These are phyloP conservation scores for Suhomyces anneliseae DNA, from an alignment of 1,139 yeast genomes.

Conservation along the genomic window DNA sequence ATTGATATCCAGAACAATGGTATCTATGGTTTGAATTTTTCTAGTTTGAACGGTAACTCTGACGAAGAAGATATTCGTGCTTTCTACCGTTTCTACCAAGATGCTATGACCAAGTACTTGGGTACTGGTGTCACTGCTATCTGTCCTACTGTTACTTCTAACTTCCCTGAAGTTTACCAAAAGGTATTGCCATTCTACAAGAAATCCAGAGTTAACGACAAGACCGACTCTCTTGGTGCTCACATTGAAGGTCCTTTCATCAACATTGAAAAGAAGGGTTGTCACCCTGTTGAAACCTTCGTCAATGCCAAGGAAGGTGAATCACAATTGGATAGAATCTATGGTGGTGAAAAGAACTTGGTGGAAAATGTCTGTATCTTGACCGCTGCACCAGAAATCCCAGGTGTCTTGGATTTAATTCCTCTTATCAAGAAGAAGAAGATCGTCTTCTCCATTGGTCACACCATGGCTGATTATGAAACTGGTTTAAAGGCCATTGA, in stretches of 20 bases:
- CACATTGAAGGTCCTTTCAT: slow-evolving; percentile 68
- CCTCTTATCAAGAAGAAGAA: slow-evolving; percentile 37
- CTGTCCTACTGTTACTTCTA: slow-evolving; percentile 64
- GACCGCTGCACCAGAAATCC: slow-evolving; percentile 65
- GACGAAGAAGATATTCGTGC: slow-evolving; percentile 33
- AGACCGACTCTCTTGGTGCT: slow-evolving; percentile 60
- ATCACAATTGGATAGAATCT: slow-evolving; percentile 40
- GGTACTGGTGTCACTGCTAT: slow-evolving; percentile 58
- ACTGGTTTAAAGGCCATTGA: slow-evolving; percentile 52
- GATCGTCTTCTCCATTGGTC: slow-evolving; percentile 57
- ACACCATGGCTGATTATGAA: slow-evolving; percentile 51
- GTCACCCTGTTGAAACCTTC: slow-evolving; percentile 62
- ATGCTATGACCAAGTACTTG: slow-evolving; percentile 50
- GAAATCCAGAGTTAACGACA: slow-evolving; percentile 33
- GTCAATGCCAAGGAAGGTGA: slow-evolving; percentile 45
- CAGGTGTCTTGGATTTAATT: slow-evolving; percentile 53
- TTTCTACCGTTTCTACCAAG: slow-evolving; percentile 36
- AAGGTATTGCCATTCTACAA: slow-evolving; percentile 51
- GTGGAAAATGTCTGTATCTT: slow-evolving; percentile 49
- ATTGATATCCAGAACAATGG: slow-evolving; percentile 66
- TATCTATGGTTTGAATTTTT: slow-evolving; percentile 58
- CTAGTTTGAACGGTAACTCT: slow-evolving; percentile 38
- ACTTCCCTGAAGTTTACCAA: slow-evolving; percentile 51
- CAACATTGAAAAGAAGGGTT: slow-evolving; percentile 56
- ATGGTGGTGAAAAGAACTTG: slow-evolving; percentile 45